These are phyloP conservation scores for Bodo saltans DNA, from an alignment of 78 protist species.

Conservation along the genomic window DNA sequence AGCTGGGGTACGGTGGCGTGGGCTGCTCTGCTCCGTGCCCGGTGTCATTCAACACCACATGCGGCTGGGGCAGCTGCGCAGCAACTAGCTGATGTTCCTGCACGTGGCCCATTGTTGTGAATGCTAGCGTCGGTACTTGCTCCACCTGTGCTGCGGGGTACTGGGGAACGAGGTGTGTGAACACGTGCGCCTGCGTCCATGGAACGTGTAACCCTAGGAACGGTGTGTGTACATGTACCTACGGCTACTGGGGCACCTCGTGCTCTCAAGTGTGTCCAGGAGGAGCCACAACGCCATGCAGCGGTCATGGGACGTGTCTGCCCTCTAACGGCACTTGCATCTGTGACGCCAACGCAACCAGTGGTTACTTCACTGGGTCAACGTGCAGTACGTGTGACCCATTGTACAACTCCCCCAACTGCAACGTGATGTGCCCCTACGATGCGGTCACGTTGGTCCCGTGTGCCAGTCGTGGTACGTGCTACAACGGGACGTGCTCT, in stretches of 20 bases:
- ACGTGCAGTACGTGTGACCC: background rate
- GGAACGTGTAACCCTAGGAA: background rate
- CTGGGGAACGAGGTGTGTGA: background rate
- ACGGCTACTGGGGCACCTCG: too few species aligned
- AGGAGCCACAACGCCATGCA: conserved; percentile 29
- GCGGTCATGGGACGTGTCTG: conserved; percentile 13
- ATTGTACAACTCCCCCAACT: background rate
- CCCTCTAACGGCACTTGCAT: conserved; percentile 1
- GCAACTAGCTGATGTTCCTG: background rate
- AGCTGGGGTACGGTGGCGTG: background rate
- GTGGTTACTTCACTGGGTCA: background rate
- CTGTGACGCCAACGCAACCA: background rate
- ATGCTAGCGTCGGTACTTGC: background rate
- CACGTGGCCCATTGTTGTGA: background rate
- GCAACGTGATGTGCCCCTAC: background rate
- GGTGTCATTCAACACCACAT: background rate
- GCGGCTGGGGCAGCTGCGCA: background rate
- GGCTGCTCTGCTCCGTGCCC: background rate
- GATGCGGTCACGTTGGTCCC: background rate
- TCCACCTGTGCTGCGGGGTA: background rate
- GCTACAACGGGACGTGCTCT: background rate
- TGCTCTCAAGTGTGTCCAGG: conserved; percentile 35
- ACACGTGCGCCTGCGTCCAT: background rate
- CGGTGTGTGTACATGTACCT: background rate
- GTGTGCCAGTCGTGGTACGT: conserved; percentile 2